Conservation (phyloP, 2,329 filamentous ascomycete genomes). For the Orbilia quercus region DNA sequence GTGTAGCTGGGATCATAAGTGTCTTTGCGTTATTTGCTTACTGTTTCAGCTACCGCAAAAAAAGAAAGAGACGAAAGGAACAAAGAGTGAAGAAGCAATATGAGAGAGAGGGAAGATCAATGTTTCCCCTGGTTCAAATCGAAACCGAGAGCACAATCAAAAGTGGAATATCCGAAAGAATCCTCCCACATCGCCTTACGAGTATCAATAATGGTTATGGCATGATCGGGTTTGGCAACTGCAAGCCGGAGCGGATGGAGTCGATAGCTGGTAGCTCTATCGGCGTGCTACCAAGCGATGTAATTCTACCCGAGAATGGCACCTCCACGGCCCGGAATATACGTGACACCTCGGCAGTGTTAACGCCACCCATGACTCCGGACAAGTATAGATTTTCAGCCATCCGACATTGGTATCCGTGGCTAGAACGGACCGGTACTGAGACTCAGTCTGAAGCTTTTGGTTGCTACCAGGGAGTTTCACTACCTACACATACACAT, state of each 20-base stretch:
- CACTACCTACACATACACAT: background rate
- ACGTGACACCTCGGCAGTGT: slow-evolving; percentile 17
- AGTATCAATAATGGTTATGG: slow-evolving; percentile 20
- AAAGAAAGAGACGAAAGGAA: background rate
- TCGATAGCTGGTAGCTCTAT: slow-evolving; percentile 20
- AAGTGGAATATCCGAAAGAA: slow-evolving; percentile 2
- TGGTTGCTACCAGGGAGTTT: background rate
- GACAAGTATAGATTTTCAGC: slow-evolving; percentile 18
- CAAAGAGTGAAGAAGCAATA: background rate
- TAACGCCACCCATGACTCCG: slow-evolving; percentile 31
- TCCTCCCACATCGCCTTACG: background rate
- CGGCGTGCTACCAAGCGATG: slow-evolving; percentile 24
- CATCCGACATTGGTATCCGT: slow-evolving; percentile 42
- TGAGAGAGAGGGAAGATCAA: background rate
- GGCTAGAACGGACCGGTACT: too few species aligned
- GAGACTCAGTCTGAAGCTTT: too few species aligned
- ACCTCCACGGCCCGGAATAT: slow-evolving; percentile 23
- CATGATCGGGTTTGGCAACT: slow-evolving; percentile 31
- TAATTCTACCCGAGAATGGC: slow-evolving; percentile 22
- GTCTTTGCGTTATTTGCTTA: slow-evolving; percentile 9
- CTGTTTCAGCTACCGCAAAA: background rate
- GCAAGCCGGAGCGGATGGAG: slow-evolving; percentile 21
- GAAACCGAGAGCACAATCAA: slow-evolving; percentile 5
- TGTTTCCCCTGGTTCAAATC: slow-evolving; percentile 9
- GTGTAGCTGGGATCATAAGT: slow-evolving; percentile 7